Evolutionary conservation across 371 early-diverging fungal genomes (phyloP), one percentile per base, ranked within the genome.

Genomic region (Actinomucor elegans): DNA sequence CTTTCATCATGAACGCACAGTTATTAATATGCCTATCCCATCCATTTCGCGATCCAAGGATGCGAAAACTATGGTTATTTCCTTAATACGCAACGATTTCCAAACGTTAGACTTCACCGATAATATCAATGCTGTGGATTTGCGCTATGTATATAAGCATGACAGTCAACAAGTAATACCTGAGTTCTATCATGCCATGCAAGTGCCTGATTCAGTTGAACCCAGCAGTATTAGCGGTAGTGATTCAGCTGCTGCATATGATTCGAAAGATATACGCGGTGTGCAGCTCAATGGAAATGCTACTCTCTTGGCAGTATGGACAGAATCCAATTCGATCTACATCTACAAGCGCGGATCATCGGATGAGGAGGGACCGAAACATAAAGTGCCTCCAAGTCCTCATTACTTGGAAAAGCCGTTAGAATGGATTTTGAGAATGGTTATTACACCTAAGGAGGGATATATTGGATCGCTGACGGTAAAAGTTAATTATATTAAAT

Each of bases 291-390:
- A 73, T 48, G 53, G 54, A 1, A 51, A 61, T 18, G 74, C 72
- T 1, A 66, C 67, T 0, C 21, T 67, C 5, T 52, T 73, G 36
- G 74, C 71, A 4, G 52, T 71, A 5, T 77, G 77, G 77, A 71
- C 73, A 23, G 69, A 75, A 24, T 44, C 52, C 3, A 60, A 70
- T 26, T 48, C 54, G 5, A 18, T 70, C 14, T 63, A 66, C 37
- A 57, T 70, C 7, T 70, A 66, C 55, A 70, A 70, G 37, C 51
- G 70, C n/a, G 70, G 70, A 5, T 12, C 26, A 21, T 59, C 52
- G 4, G 62, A 62, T 48, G 40, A 37, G 17, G 18, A 7, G 0
- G 54, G 20, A 31, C n/a, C n/a, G n/a, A n/a, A n/a, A n/a, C n/a
- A n/a, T n/a, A n/a, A n/a, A n/a, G n/a, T n/a, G n/a, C n/a, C n/a